Evolutionary conservation across 2,329 filamentous ascomycete species (phyloP).

Genomic region (Chlorencoelia australis): DNA sequence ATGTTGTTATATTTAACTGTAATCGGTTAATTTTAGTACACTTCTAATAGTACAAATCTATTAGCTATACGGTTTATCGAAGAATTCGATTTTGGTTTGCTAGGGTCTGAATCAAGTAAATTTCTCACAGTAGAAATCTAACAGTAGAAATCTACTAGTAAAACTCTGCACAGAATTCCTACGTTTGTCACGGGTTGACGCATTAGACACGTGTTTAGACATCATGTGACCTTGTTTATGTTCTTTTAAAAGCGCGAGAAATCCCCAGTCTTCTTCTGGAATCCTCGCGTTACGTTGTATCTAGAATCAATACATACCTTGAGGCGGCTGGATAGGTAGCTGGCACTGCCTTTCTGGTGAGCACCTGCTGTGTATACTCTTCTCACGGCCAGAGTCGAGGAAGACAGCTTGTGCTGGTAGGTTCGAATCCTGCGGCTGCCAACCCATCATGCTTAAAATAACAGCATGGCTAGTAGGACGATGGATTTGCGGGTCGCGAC

Average conservation of each 20-base stretch:
- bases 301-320: too few species aligned
- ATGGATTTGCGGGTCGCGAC: conserved; percentile 8
- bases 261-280: too few species aligned
- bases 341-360: conserved; percentile 9
- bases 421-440: conserved; percentile 10
- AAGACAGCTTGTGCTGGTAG: conserved; percentile 11
- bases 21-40: not conserved
- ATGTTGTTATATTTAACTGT: not conserved
- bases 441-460: conserved; percentile 11
- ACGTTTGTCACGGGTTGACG: too few species aligned
- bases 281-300: too few species aligned
- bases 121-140: not conserved
- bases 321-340: conserved; percentile 5
- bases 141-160: too few species aligned
- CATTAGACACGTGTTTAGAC: too few species aligned
- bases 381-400: conserved; percentile 10
- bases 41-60: not conserved
- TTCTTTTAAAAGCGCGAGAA: too few species aligned
- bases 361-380: conserved; percentile 11
- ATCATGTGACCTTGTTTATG: too few species aligned
- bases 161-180: too few species aligned
- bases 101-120: not conserved
- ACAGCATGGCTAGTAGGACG: conserved; percentile 9
- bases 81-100: too few species aligned
- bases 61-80: not conserved